These are phyloP conservation scores for Claviceps cyperi DNA, from an alignment of 2,329 filamentous ascomycete species.

Conservation along the genomic window DNA sequence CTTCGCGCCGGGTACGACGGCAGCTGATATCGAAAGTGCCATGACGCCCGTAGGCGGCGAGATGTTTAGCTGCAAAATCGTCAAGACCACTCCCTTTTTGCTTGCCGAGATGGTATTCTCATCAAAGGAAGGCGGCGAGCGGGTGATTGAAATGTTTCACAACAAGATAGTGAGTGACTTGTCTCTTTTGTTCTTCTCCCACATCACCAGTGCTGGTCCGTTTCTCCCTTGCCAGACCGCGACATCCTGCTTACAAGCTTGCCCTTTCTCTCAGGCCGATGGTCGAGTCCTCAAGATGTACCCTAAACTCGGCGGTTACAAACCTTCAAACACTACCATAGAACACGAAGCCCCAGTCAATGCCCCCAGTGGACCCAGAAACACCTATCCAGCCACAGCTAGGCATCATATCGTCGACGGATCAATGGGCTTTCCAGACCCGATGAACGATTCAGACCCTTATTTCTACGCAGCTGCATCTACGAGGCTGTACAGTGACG, in stretches of 20 bases:
- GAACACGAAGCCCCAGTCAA: conserved; percentile 16
- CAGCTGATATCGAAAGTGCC: conserved; percentile 69
- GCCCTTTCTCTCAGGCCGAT: conserved; percentile 41
- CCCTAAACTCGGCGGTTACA: conserved; percentile 40
- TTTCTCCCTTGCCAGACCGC: neutral
- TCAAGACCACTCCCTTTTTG: conserved; percentile 55
- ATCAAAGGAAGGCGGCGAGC: conserved; percentile 57
- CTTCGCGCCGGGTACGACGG: conserved; percentile 69
- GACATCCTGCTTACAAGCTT: neutral
- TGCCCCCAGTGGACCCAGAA: conserved; percentile 18
- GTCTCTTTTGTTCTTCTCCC: neutral
- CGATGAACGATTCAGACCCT: conserved; percentile 19
- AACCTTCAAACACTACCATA: conserved; percentile 11
- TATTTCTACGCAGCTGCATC: conserved; percentile 12
- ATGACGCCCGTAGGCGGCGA: conserved; percentile 62
- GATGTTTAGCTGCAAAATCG: conserved; percentile 50
- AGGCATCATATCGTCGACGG: conserved; percentile 36
- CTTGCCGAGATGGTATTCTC: conserved; percentile 67
- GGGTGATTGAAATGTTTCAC: conserved; percentile 62
- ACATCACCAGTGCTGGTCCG: neutral
- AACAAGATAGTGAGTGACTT: conserved; percentile 50
- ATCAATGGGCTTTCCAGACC: conserved; percentile 37
- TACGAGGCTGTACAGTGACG: conserved; percentile 40
- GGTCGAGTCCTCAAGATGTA: conserved; percentile 61
- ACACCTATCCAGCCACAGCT: conserved; percentile 10